Base-by-base conservation (phyloP, 2,329 filamentous ascomycete genomes). In the Talaromyces piceae region DNA sequence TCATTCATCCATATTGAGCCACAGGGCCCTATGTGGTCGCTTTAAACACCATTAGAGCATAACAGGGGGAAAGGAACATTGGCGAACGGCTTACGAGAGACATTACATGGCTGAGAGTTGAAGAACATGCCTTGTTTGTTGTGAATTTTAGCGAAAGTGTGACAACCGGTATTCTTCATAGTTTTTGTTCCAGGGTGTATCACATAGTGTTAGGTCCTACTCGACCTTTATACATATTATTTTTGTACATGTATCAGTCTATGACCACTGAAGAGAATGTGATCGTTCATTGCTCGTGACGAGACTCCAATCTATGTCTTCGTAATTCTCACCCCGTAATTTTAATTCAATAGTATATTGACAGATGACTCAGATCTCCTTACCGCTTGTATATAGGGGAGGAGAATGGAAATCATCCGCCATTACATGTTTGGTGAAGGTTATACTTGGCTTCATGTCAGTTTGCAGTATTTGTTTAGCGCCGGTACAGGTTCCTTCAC, bases 121-220 rank as follows among this genome's bases (percentile, higher is more conserved):
- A 79, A 64, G 13, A 77, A n/a, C n/a, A n/a, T n/a, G n/a, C 74
- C 28, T 72, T 67, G 20, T 65, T 62, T 20, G 66, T 65, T 23
- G 61, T 59, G 18, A 64, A 62, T 20, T 54, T 83, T 84, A 59
- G 84, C 79, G 59, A 85, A 85, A 63, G 84, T 81, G 64, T 83
- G 79, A 1, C 70, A 69, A 18, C 79, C 80, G 31, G 84, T 75
- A 70, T 86, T 78, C 7, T 73, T 66, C 79, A 82, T 82, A 59
- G 81, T 71, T 63, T 81, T 78, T 3, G 79, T 82, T 22, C 79
- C 79, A 3, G 79, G 79, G 37, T 80, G 64, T 51, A 82, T 75
- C 55, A n/a, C n/a, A 78, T 74, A 27, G 70, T 70, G 50, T 76
- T 68, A 81, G 72, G 68, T 80, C 75, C 50, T 70, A 57, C 61